Evolutionary conservation across 2,329 filamentous ascomycete species (phyloP).

Genomic region (Microcyclospora tardicrescens): DNA sequence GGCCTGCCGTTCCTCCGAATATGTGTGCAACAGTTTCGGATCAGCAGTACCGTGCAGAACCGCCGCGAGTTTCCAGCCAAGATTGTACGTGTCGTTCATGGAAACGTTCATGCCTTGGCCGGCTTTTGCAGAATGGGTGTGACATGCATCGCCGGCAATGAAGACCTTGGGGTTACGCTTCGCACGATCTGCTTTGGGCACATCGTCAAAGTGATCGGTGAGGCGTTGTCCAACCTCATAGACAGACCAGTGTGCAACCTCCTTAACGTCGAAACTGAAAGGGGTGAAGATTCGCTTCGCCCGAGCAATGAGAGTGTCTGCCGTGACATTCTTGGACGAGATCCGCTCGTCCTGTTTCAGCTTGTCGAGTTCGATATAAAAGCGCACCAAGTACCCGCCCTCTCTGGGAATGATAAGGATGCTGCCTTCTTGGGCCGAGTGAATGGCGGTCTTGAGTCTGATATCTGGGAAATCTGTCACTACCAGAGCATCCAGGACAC

Average conservation of each 20-base stretch:
- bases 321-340: constrained; percentile 50
- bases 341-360: constrained; percentile 35
- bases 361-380: constrained; percentile 26
- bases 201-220: constrained; percentile 54
- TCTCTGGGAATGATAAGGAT: constrained; percentile 62
- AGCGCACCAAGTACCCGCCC: constrained; percentile 20
- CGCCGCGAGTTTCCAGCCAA: constrained; percentile 44
- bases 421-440: constrained; percentile 55
- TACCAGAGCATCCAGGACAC: constrained; percentile 23
- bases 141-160: constrained; percentile 51
- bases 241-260: constrained; percentile 56
- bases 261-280: constrained; percentile 51
- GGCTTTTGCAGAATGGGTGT: constrained; percentile 47
- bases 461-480: constrained; percentile 41
- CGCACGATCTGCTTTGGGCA: constrained; percentile 43
- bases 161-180: constrained; percentile 45
- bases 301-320: constrained; percentile 47
- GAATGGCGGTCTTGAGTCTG: constrained; percentile 28
- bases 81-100: constrained; percentile 53
- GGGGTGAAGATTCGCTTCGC: constrained; percentile 54
- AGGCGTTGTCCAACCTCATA: constrained; percentile 44
- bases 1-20: constrained; percentile 40
- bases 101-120: constrained; percentile 62
- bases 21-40: constrained; percentile 35
- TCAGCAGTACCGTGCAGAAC: constrained; percentile 28